Evolutionary conservation across 108 stramenopile species (phyloP).

Genomic region (Skeletonema costatum): DNA sequence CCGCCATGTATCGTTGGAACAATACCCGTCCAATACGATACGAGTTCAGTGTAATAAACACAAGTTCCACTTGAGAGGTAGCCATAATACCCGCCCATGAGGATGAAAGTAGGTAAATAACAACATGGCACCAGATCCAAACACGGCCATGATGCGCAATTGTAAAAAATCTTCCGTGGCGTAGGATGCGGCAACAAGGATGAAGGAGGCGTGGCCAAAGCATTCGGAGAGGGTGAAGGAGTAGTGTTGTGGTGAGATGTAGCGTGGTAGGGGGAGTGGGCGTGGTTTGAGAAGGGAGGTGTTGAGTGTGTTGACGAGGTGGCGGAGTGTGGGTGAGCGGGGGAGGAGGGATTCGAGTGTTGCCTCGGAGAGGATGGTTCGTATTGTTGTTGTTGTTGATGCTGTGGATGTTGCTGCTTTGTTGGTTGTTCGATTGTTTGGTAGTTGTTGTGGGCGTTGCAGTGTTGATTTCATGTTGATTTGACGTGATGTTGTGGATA

Average conservation of each 20-base stretch:
- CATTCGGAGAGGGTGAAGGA: conserved; percentile 70
- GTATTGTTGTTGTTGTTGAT: conserved; percentile 16
- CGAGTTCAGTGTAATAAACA: conserved; percentile 75
- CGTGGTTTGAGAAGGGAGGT: conserved; percentile 54
- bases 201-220: conserved; percentile 79
- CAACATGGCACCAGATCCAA: conserved; percentile 75
- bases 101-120: conserved; percentile 91
- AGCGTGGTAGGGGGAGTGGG: conserved; percentile 75
- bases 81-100: conserved; percentile 82
- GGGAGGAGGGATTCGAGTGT: conserved; percentile 8
- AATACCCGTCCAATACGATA: conserved; percentile 68
- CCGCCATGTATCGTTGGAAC: conserved; percentile 56
- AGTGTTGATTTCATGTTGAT: background rate
- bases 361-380: conserved; percentile 13
- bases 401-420: background rate
- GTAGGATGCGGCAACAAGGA: conserved; percentile 83
- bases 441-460: background rate
- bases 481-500: background rate
- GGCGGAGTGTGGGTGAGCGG: conserved; percentile 5
- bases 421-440: conserved; percentile 1
- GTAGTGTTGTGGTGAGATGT: conserved; percentile 69
- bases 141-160: conserved; percentile 76
- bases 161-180: conserved; percentile 75
- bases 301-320: conserved; percentile 28
- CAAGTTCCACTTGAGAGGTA: conserved; percentile 86